phyloP scores from a whole-genome alignment of 768 basidiomycete genomes.

The Pluteus cervinus region DNA sequence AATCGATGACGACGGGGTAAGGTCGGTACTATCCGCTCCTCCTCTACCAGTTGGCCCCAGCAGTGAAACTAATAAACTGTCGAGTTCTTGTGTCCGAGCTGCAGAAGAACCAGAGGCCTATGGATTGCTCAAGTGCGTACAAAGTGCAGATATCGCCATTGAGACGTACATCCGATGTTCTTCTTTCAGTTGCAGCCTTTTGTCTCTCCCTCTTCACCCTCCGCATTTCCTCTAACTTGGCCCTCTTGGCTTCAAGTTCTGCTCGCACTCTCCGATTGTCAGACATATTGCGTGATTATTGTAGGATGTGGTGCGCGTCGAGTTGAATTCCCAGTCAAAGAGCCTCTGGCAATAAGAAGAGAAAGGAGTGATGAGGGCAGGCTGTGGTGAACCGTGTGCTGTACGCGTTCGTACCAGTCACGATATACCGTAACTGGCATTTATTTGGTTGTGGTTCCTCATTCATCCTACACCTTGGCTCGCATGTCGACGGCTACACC shows the following conservation, averaged over 20 bases:
- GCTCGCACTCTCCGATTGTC: conserved; percentile 70
- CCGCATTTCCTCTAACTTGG: conserved; percentile 80
- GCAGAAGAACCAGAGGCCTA: conserved; percentile 36
- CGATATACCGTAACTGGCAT: too few species aligned
- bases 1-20: conserved; percentile 66
- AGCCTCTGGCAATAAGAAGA: too few species aligned
- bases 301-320: too few species aligned
- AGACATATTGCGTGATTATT: conserved; percentile 43
- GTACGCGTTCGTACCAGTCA: too few species aligned
- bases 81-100: conserved; percentile 44
- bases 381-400: too few species aligned
- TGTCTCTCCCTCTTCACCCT: conserved; percentile 70
- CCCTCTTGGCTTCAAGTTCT: conserved; percentile 88
- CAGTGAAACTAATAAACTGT: conserved; percentile 65
- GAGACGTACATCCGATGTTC: conserved; percentile 30
- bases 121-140: conserved; percentile 1
- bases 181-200: conserved; percentile 42
- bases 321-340: too few species aligned
- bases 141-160: too few species aligned
- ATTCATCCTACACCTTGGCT: too few species aligned
- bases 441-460: too few species aligned
- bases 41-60: conserved; percentile 35
- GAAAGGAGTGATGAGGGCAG: too few species aligned
- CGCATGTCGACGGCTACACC: too few species aligned
- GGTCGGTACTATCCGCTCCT: conserved; percentile 52